These are phyloP conservation scores for Fomitopsis schrenkii DNA, from an alignment of 1,284 basidiomycete species.

Conservation along the genomic window DNA sequence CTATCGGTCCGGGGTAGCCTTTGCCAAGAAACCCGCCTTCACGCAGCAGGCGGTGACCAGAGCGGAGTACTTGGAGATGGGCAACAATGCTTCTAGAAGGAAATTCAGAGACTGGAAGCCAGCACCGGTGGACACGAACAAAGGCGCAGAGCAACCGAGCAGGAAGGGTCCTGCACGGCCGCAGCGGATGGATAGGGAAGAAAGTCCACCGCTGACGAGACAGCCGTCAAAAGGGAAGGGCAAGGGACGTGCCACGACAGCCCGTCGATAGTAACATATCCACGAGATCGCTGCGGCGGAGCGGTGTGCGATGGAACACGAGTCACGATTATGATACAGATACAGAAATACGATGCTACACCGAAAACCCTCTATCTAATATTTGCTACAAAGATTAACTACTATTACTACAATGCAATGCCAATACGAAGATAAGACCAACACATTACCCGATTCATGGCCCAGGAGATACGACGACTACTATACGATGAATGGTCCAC, in stretches of 20 bases:
- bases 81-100: conserved; percentile 66
- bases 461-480: no score
- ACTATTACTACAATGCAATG: no score
- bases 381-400: no score
- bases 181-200: conserved; percentile 13
- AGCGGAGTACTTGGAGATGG: conserved; percentile 79
- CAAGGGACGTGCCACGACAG: conserved; percentile 1
- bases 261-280: background rate
- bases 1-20: conserved; percentile 62
- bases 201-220: conserved; percentile 3
- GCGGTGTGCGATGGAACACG: no score
- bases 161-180: conserved; percentile 13
- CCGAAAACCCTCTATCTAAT: no score
- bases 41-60: conserved; percentile 58
- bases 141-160: conserved; percentile 14
- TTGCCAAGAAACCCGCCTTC: conserved; percentile 54
- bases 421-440: no score
- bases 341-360: no score
- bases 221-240: background rate
- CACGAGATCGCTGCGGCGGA: no score
- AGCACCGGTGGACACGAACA: conserved; percentile 14
- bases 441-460: no score
- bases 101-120: conserved; percentile 55
- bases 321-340: no score
- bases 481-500: no score